Conservation (phyloP, 2,329 filamentous ascomycete genomes). For the Boeremia lycopersici region DNA sequence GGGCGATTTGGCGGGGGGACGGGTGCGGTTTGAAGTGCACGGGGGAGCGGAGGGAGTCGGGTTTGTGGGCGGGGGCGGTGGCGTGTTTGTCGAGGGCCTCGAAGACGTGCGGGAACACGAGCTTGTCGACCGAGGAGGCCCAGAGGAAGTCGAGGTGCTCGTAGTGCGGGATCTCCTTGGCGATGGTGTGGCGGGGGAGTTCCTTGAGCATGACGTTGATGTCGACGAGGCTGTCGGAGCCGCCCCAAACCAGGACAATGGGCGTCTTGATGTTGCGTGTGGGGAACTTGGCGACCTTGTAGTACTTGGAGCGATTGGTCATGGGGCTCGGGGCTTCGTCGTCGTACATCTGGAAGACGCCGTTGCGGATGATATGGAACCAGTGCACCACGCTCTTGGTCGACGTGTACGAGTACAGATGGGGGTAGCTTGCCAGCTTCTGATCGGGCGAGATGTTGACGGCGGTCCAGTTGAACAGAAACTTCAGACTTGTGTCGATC, state of each 20-base stretch:
- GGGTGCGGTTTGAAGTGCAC: constrained; percentile 37
- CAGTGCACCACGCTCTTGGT: constrained; percentile 98
- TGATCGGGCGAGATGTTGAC: constrained; percentile 83
- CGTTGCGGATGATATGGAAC: constrained; percentile 98
- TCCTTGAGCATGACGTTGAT: constrained; percentile 92
- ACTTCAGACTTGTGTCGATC: constrained; percentile 80
- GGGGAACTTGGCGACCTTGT: constrained; percentile 94
- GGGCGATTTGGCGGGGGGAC: constrained; percentile 23
- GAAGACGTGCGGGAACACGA: constrained; percentile 91
- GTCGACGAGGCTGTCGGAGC: constrained; percentile 90
- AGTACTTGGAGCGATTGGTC: constrained; percentile 78
- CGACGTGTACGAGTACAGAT: constrained; percentile 95
- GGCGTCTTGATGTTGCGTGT: constrained; percentile 97
- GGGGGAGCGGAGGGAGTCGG: constrained; percentile 37
- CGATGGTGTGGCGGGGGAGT: constrained; percentile 81
- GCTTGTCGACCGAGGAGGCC: constrained; percentile 80
- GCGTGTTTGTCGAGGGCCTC: constrained; percentile 78
- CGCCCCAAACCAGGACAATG: constrained; percentile 90
- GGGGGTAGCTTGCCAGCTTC: constrained; percentile 93
- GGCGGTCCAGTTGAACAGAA: constrained; percentile 89
- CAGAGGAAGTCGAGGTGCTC: constrained; percentile 97
- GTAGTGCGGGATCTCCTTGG: constrained; percentile 87
- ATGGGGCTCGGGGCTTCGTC: constrained; percentile 85
- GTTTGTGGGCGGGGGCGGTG: constrained; percentile 19
- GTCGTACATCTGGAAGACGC: constrained; percentile 97